Conservation (phyloP, 371 early-diverging fungal species). For the Zopfochytrium polystomum region DNA sequence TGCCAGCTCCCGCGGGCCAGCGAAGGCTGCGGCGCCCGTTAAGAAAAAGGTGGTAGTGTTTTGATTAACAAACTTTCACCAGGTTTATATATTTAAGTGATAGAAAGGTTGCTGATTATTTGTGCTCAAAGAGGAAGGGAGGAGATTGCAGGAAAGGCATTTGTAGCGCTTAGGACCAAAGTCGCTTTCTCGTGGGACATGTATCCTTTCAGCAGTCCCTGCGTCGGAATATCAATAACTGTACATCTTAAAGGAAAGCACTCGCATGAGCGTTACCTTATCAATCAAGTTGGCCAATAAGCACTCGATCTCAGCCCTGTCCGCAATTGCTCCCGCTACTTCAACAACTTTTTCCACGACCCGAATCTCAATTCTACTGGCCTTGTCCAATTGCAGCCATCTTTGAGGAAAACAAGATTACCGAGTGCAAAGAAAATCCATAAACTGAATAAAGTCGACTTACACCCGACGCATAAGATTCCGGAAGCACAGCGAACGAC, state of each 20-base stretch:
- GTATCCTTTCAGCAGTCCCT: slow-evolving; percentile 84
- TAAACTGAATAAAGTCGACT: slow-evolving; percentile 12
- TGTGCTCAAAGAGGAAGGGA: too few relatives aligned
- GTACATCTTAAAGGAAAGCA: slow-evolving; percentile 1
- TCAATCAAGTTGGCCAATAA: slow-evolving; percentile 69
- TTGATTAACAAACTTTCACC: too few relatives aligned
- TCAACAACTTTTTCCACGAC: slow-evolving; percentile 43
- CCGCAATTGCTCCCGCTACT: slow-evolving; percentile 22
- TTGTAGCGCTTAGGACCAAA: slow-evolving; percentile 75
- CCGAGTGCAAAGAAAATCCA: slow-evolving; percentile 7
- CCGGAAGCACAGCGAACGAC: slow-evolving; percentile 66
- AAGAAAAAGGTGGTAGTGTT: too few relatives aligned
- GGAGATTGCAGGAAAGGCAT: too few relatives aligned
- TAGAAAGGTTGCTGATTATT: too few relatives aligned
- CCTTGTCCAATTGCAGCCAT: slow-evolving; percentile 48
- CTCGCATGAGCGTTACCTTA: slow-evolving; percentile 50
- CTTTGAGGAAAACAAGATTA: slow-evolving; percentile 30
- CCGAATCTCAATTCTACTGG: slow-evolving; percentile 58
- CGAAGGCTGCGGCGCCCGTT: too few relatives aligned
- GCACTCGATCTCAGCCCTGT: slow-evolving; percentile 46
- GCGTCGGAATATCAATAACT: slow-evolving; percentile 5
- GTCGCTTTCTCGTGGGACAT: slow-evolving; percentile 74
- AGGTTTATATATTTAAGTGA: too few relatives aligned
- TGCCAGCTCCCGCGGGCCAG: too few relatives aligned
- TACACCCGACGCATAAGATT: slow-evolving; percentile 76